These are phyloP conservation scores for Aureobasidium sp. DNA, from an alignment of 2,329 filamentous ascomycete species.

Conservation along the genomic window DNA sequence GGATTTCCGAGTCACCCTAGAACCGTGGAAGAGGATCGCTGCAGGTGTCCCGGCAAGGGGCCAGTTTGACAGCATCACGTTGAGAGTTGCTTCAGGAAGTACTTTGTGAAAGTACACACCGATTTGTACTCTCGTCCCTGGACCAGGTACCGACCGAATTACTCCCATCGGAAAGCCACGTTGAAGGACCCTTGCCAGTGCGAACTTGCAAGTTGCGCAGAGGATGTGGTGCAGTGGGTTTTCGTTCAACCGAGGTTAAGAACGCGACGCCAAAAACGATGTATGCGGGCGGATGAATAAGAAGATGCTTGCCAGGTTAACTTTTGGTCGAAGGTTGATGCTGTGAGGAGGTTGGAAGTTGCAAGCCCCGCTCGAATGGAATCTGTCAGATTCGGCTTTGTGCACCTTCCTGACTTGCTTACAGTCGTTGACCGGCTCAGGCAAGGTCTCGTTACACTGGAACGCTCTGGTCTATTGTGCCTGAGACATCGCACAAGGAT, in stretches of 20 bases:
- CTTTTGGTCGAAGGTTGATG: not conserved
- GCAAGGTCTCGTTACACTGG: not conserved
- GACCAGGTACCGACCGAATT: not conserved
- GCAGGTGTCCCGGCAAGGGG: not conserved
- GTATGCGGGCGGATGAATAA: not conserved
- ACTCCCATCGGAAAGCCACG: not conserved
- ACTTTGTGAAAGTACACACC: not conserved
- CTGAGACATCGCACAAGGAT: conserved; percentile 1
- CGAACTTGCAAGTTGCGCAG: not conserved
- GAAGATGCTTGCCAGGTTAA: not conserved
- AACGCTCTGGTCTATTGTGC: conserved; percentile 1
- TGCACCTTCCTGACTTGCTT: conserved; percentile 2
- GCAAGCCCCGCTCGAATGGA: not conserved
- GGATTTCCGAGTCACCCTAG: not conserved
- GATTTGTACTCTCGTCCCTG: not conserved
- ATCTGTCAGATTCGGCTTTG: not conserved
- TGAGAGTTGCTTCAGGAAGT: not conserved
- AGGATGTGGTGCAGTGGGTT: not conserved
- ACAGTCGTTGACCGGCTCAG: conserved; percentile 1
- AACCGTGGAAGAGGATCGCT: not conserved
- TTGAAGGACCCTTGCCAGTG: not conserved
- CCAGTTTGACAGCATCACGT: not conserved
- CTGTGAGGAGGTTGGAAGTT: not conserved
- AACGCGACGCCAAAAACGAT: not conserved
- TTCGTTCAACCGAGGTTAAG: not conserved